Evolutionary conservation across 768 basidiomycete genomes (phyloP).

Genomic region (Basidioascus undulatus): DNA sequence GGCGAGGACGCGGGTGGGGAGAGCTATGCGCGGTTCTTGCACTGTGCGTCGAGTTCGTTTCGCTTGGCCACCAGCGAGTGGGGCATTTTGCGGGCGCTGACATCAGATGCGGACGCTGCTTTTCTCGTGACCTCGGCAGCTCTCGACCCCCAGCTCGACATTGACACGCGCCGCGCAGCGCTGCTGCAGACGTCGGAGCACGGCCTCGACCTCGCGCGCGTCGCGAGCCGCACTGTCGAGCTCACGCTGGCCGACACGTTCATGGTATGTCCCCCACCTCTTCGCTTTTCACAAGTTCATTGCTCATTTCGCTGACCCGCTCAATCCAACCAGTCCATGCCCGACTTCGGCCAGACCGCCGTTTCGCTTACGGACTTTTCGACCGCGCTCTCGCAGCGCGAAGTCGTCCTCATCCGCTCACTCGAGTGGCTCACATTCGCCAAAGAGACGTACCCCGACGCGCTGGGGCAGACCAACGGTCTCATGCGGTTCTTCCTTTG

Average conservation of each 20-base stretch:
- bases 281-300: too few species aligned
- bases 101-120: too few species aligned
- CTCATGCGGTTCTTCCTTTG: constrained; percentile 76
- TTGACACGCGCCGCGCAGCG: constrained; percentile 39
- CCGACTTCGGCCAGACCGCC: too few species aligned
- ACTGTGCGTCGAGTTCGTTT: constrained; percentile 18
- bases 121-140: constrained; percentile 10
- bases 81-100: neutral
- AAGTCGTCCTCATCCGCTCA: constrained; percentile 42
- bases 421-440: constrained; percentile 82
- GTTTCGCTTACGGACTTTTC: too few species aligned
- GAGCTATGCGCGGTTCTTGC: constrained; percentile 73
- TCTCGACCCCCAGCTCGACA: constrained; percentile 17
- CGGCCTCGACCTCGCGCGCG: constrained; percentile 54
- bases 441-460: constrained; percentile 45
- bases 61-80: neutral
- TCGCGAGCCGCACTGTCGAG: constrained; percentile 60
- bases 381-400: too few species aligned
- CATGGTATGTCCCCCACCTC: constrained; percentile 21
- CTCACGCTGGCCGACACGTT: constrained; percentile 26
- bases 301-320: too few species aligned
- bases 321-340: too few species aligned
- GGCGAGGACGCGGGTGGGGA: constrained; percentile 70
- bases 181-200: constrained; percentile 57
- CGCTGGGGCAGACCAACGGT: constrained; percentile 65